Evolutionary conservation across 2,329 filamentous ascomycete genomes (phyloP), one percentile per base, ranked within the genome.

Genomic region (Allantophomopsis lycopodina): DNA sequence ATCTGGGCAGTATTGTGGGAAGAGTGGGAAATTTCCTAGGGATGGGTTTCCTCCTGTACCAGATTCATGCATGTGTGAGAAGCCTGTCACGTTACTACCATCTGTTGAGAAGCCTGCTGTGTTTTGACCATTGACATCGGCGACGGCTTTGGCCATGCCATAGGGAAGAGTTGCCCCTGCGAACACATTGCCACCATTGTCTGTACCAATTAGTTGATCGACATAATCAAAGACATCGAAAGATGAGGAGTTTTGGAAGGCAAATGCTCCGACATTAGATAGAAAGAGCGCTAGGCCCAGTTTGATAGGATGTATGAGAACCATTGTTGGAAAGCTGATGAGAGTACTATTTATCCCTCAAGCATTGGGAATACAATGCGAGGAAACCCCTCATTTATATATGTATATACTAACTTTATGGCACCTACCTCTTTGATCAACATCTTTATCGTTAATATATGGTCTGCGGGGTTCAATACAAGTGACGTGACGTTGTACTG

Each of bases 1-100:
- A 2, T 47, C 54, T 10, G 57, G 48, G 35, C 60, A 63, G 45
- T 81, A 78, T 44, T 81, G 77, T 0, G 78, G 66, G 40, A 64
- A 63, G 4, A 64, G 47, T 1, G 61, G 75, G 42, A 86, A 86
- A 49, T 83, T 84, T 13, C 81, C 82, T 6, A 85, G 59, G 2
- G 76, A 83, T 0, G 79, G 73, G 1, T 60, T 48, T 1, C 63
- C 64, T 1, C 64, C 64, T 0, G 64, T 67, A 14, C 64, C 64
- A 31, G 56, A 60, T 46, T 68, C 64, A 46, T 67, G 64, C 40
- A 61, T 56, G 31, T 43, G 43, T 1, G 50, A 53, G 37, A 56
- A 55, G 17, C 52, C 51, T 2, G 50, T 53, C 18, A 56, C 42
- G 15, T 51, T 51, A 21, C 42, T 61, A 50, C 64, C 63, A 48